Evolutionary conservation across 2,329 filamentous ascomycete genomes (phyloP), one percentile per base, ranked within the genome.

Genomic region (Paecilomyces formosus): DNA sequence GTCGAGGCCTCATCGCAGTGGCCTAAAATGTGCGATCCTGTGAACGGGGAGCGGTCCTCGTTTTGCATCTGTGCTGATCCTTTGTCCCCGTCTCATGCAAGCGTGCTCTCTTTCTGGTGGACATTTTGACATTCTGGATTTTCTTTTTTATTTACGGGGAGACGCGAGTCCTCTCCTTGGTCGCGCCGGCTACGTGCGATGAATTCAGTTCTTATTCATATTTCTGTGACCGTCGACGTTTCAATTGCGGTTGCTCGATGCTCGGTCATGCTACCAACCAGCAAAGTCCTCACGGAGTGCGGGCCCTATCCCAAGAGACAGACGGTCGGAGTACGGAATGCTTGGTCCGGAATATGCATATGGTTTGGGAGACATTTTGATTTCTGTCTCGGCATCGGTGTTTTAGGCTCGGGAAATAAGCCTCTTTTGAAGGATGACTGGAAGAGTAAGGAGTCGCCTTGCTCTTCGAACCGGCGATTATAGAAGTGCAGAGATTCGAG

Each of bases 1-100:
- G 50, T 60, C 68, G 24, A 69, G 71, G 60, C 45, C 59, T 26
- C 72, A 76, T 65, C 72, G 73, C 58, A 66, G 68, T 57, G 65
- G 69, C 2, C 55, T 76, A 49, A 71, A 70, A 58, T 77, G 75
- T 60, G 66, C 63, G 54, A 67, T 77, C 61, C 64, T 77, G 60
- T 77, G 65, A 76, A 60, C 53, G 31, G 12, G 15, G 51, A 21
- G 6, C 51, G n/a, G n/a, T n/a, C 51, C 53, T 58, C 56, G 22
- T 50, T 55, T 58, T n/a, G 9, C n/a, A 31, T 57, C 28, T 56
- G 31, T 45, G 39, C 49, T 30, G 53, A 31, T 26, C 15, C 31
- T 52, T 45, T 31, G 28, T 54, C 45, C 45, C 13, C 35, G 55
- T 56, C 24, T 53, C 58, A 60, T 28, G 50, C 50, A 52, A 52